These are phyloP conservation scores for Moesziomyces aphidis DNA, from an alignment of 1,284 basidiomycete species.

Conservation along the genomic window DNA sequence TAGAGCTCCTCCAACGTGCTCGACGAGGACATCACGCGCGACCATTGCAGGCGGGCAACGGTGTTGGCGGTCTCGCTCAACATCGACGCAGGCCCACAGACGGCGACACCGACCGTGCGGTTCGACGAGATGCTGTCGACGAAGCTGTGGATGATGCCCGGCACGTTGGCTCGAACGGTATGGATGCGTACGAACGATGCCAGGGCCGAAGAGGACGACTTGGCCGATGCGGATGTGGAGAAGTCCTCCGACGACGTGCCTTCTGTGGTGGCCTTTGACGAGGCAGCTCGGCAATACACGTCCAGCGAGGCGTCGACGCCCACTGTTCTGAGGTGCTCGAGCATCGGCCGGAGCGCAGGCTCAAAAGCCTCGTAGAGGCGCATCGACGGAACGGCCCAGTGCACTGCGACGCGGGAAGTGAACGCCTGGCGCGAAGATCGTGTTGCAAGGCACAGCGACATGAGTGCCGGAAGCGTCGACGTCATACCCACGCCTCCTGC, in stretches of 20 bases:
- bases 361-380: conserved; percentile 25
- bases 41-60: conserved; percentile 31
- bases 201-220: conserved; percentile 1
- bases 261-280: background rate
- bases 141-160: conserved; percentile 4
- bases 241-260: background rate
- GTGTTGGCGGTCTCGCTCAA: conserved; percentile 41
- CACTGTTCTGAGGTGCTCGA: conserved; percentile 17
- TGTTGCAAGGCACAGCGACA: conserved; percentile 31
- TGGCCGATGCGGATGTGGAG: background rate
- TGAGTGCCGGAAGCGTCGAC: conserved; percentile 33
- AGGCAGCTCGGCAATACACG: conserved; percentile 22
- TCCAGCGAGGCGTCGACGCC: conserved; percentile 29
- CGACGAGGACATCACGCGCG: conserved; percentile 17
- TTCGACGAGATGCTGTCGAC: conserved; percentile 1
- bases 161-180: conserved; percentile 13
- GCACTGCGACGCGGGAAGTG: conserved; percentile 16
- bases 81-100: conserved; percentile 47
- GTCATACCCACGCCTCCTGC: conserved; percentile 56
- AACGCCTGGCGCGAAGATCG: conserved; percentile 1
- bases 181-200: conserved; percentile 8
- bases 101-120: conserved; percentile 25
- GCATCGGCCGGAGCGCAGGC: conserved; percentile 10
- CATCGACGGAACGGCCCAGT: conserved; percentile 28
- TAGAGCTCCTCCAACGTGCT: conserved; percentile 25